Evolutionary conservation across 768 basidiomycete genomes (phyloP).

Genomic region (Suillus subalutaceus): DNA sequence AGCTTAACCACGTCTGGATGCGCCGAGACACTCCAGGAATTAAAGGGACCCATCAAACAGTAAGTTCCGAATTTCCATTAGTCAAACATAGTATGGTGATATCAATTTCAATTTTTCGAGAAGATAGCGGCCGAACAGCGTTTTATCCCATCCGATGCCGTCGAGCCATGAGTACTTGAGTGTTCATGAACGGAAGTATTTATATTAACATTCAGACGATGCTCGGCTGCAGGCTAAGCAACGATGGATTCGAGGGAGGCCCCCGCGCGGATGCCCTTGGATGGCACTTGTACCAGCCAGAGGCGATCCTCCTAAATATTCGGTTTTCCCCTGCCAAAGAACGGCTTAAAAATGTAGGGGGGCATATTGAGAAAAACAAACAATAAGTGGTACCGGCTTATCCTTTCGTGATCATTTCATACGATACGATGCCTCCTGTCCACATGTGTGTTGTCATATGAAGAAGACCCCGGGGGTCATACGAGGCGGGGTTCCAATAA

Average conservation of each 20-base stretch:
- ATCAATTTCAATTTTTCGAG: neutral
- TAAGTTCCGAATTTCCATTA: conserved; percentile 7
- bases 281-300: conserved; percentile 42
- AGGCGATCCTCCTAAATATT: conserved; percentile 27
- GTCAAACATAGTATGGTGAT: neutral
- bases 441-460: conserved; percentile 39
- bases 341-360: neutral
- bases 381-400: conserved; percentile 25
- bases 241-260: conserved; percentile 40
- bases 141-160: conserved; percentile 50
- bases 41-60: conserved; percentile 35
- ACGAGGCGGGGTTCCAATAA: conserved; percentile 49
- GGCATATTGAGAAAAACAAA: neutral
- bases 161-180: conserved; percentile 39
- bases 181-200: conserved; percentile 42
- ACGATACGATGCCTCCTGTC: conserved; percentile 50
- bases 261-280: conserved; percentile 29
- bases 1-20: conserved; percentile 34
- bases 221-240: conserved; percentile 40
- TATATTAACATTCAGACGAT: conserved; percentile 29
- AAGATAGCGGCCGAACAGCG: conserved; percentile 41
- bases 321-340: conserved; percentile 24
- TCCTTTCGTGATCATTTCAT: conserved; percentile 50
- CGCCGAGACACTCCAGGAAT: conserved; percentile 32
- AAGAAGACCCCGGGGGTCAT: conserved; percentile 50